Base-by-base conservation (phyloP, 2,329 filamentous ascomycete genomes). In the Penicillium sp. region DNA sequence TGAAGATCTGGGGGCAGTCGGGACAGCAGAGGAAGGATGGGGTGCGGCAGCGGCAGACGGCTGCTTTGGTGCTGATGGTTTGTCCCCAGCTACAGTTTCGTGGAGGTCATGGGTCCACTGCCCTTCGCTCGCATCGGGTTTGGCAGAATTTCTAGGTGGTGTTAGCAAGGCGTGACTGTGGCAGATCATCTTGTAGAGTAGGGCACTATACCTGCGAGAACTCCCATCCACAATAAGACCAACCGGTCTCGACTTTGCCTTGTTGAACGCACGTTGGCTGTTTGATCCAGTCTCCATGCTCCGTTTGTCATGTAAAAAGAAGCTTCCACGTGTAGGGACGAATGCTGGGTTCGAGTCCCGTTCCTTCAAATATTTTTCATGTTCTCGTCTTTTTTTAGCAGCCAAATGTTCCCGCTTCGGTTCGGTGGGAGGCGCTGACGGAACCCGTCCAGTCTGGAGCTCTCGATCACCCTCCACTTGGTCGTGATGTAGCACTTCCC, bases 51-150 rank as follows among this genome's bases (percentile, higher is more conserved):
- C 37, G 37, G 59, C 32, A 27, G 54, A 29, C 42, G 52, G 36
- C 46, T 52, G 42, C 47, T 62, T 65, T 15, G 56, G 47, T 13
- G 52, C 53, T 14, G 65, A 59, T 38, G 51, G 49, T 35, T 67
- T 62, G 46, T 67, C 57, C 43, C 59, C 54, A 42, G 60, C 66
- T 46, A 76, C 63, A 3, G 71, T 75, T 48, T 94, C 86, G 65
- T 96, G 92, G 67, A 96, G 86, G 63, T 98, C 92, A 62, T 98
- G 92, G 48, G 86, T 80, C 92, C 92, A 96, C 30, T 78, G 83
- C 13, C 78, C 79, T 60, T 79, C 85, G 15, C 80, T 82, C 11
- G 80, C 67, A 53, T 74, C 72, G 10, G 64, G 47, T 37, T 66
- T 64, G 30, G 64, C 56, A 37, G 62, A 56, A 44, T 65, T 57